phyloP scores from a whole-genome alignment of 257 asterid genomes.

The Phtheirospermum japonicum region DNA sequence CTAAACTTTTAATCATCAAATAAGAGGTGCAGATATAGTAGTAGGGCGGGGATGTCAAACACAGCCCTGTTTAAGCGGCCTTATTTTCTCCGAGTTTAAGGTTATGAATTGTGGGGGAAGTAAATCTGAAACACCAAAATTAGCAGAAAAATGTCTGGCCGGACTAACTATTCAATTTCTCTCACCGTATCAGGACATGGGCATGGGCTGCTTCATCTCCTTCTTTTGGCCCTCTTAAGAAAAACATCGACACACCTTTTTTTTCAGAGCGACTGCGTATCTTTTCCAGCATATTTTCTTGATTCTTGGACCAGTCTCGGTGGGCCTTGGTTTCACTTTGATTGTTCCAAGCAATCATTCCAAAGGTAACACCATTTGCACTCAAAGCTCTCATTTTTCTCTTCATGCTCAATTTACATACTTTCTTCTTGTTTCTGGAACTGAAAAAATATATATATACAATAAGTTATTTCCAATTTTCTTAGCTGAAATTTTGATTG shows the following conservation, averaged over 20 bases:
- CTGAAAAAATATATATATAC: too few relatives aligned
- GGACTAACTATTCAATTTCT: conserved; percentile 18
- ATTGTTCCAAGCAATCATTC: conserved; percentile 41
- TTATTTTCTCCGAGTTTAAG: conserved; percentile 40
- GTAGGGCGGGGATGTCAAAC: conserved; percentile 25
- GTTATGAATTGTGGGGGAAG: conserved; percentile 35
- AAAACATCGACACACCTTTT: conserved; percentile 14
- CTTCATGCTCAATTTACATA: too few relatives aligned
- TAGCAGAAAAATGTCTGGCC: conserved; percentile 23
- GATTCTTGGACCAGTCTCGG: conserved; percentile 52
- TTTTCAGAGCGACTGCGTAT: conserved; percentile 3
- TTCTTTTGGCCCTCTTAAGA: conserved; percentile 40
- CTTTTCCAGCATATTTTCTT: neutral
- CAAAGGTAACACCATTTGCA: conserved; percentile 22
- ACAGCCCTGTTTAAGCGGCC: conserved; percentile 35
- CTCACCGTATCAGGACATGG: conserved; percentile 28
- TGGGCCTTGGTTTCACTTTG: conserved; percentile 36
- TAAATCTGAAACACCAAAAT: conserved; percentile 28
- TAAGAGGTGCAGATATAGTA: too few relatives aligned
- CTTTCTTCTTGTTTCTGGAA: too few relatives aligned
- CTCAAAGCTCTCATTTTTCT: neutral
- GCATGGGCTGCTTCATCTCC: conserved; percentile 41
- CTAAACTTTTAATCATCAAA: too few relatives aligned
- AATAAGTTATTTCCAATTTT: too few relatives aligned
- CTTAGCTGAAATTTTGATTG: too few relatives aligned